Base-by-base conservation (phyloP, 106 monocot genomes). In the Vanilla planifolia region DNA sequence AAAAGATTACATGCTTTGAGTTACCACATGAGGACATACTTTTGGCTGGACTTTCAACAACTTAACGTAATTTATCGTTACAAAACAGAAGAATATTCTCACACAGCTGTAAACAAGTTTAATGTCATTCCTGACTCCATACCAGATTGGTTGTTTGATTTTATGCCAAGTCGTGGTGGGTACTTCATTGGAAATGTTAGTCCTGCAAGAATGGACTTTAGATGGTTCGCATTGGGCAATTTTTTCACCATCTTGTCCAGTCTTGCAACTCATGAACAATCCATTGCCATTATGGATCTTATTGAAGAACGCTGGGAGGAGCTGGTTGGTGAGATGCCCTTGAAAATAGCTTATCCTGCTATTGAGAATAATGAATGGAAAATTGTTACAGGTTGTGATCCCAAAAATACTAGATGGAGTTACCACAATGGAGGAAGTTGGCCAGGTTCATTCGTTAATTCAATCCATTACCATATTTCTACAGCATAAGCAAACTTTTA, bases 401-500 rank as follows among this genome's bases (percentile, higher is more conserved):
- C 69, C 4, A 69, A 69, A 43, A 77, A 77, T 45, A 77, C 77
- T 20, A 65, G 77, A 13, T 77, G 77, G 77, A 77, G 77, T 55
- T 77, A 77, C 40, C 77, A 77, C 36, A 71, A 77, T 15, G 71
- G 71, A 43, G 77, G 77, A 45, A 71, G 71, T 16, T 77, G 77
- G 77, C 77, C 77, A 60, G 77, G 77, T 71, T 55, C 63, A 63
- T 41, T 33, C n/a, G n/a, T n/a, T n/a, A n/a, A n/a, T n/a, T n/a
- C n/a, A n/a, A n/a, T n/a, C n/a, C n/a, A n/a, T n/a, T n/a, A n/a
- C n/a, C n/a, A n/a, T n/a, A n/a, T n/a, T n/a, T n/a, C n/a, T n/a
- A n/a, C n/a, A n/a, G n/a, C n/a, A n/a, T n/a, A n/a, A n/a, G n/a
- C n/a, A n/a, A n/a, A n/a, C n/a, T n/a, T n/a, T n/a, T n/a, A n/a